phyloP scores from a whole-genome alignment of 768 basidiomycete genomes.

The Boletus reticulatus region DNA sequence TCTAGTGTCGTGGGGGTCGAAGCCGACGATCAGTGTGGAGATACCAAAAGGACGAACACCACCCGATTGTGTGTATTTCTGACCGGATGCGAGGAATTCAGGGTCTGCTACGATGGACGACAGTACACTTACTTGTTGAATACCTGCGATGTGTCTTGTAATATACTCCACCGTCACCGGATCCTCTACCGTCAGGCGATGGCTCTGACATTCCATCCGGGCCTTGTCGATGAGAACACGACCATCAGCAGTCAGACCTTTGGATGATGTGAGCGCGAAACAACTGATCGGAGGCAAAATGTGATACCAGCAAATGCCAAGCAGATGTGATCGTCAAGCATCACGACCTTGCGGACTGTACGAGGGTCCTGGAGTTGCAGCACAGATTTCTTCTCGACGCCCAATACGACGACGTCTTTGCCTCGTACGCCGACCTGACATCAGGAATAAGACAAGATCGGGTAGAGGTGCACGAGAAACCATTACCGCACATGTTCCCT shows the following conservation, averaged over 20 bases:
- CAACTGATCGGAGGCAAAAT: background rate
- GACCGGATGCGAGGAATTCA: background rate
- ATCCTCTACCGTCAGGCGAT: conserved; percentile 96
- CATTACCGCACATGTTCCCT: conserved; percentile 93
- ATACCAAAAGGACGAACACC: conserved; percentile 98
- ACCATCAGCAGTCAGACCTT: conserved; percentile 96
- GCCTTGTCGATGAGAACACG: conserved; percentile 98
- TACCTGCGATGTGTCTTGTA: conserved; percentile 96
- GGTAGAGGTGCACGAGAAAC: background rate
- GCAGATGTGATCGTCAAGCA: conserved; percentile 97
- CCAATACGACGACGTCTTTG: conserved; percentile 90
- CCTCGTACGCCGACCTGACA: conserved; percentile 91
- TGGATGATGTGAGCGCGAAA: conserved; percentile 9
- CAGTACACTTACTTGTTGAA: conserved; percentile 76
- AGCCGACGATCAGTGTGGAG: conserved; percentile 94
- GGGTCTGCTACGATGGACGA: background rate
- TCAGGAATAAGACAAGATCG: conserved; percentile 2
- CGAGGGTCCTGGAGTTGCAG: conserved; percentile 97
- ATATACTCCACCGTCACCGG: conserved; percentile 99
- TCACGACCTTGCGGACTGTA: conserved; percentile 96
- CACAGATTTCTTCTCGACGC: conserved; percentile 98
- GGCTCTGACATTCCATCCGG: conserved; percentile 95
- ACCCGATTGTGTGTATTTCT: conserved; percentile 98
- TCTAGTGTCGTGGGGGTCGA: conserved; percentile 86
- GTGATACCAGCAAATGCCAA: conserved; percentile 92